Percentiles rank a stretch among this genome's conserved stretches.
Evolutionary conservation across 208 protist genomes (phyloP).

Genomic region (Crithidia mellificae): DNA sequence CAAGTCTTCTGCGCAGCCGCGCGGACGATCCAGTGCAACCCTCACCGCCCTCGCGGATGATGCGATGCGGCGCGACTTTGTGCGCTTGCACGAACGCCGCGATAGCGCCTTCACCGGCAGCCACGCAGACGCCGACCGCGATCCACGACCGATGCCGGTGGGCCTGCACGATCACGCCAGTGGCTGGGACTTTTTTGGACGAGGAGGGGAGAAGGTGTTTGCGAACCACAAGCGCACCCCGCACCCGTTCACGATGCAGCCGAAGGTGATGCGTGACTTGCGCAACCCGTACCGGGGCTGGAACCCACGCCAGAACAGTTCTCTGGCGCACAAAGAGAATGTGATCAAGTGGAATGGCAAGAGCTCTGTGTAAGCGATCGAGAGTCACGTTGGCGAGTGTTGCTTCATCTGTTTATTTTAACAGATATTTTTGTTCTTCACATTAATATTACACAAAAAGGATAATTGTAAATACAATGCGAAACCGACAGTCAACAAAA

Average conservation of each 20-base stretch:
- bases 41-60: conserved; percentile 61
- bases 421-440: conserved; percentile 1
- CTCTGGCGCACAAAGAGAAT: conserved; percentile 75
- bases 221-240: conserved; percentile 58
- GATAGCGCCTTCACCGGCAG: conserved; percentile 30
- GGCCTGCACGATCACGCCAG: conserved; percentile 83
- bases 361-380: conserved; percentile 55
- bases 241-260: conserved; percentile 73
- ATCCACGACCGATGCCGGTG: conserved; percentile 77
- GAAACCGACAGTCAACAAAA: too few species aligned
- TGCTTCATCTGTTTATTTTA: too few species aligned
- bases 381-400: too few species aligned
- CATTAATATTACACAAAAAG: conserved; percentile 5
- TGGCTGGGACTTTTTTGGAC: conserved; percentile 84
- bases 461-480: too few species aligned
- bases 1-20: conserved; percentile 16
- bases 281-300: conserved; percentile 82
- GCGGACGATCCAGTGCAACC: conserved; percentile 27
- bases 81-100: conserved; percentile 26
- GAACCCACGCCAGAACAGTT: conserved; percentile 78
- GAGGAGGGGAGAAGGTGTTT: conserved; percentile 87
- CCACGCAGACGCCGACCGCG: conserved; percentile 48
- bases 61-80: conserved; percentile 46
- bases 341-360: conserved; percentile 88
- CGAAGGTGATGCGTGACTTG: conserved; percentile 83